These are phyloP conservation scores for Neonothopanus nambi DNA, from an alignment of 1,284 basidiomycete genomes.

Conservation along the genomic window DNA sequence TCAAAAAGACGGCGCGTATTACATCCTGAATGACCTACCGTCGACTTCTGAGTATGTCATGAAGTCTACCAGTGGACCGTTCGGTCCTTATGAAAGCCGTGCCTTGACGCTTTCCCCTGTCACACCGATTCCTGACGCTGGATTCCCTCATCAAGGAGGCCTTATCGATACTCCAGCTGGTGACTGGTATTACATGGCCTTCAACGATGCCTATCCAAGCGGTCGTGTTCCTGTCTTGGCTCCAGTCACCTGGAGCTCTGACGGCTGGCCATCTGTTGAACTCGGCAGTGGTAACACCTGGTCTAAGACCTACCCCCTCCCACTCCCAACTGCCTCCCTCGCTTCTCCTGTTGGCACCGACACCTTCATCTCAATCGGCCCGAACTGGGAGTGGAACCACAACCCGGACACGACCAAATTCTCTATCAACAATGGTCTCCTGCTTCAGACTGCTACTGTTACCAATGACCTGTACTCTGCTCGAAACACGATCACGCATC, in stretches of 20 bases:
- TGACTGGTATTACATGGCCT: slow-evolving; percentile 19
- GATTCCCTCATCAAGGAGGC: slow-evolving; percentile 19
- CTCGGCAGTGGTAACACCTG: slow-evolving; percentile 17
- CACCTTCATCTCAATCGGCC: slow-evolving; percentile 21
- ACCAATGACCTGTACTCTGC: slow-evolving; percentile 26
- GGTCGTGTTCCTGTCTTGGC: slow-evolving; percentile 21
- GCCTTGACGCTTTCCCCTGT: slow-evolving; percentile 8
- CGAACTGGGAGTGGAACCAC: slow-evolving; percentile 31
- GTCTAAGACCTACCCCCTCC: slow-evolving; percentile 18
- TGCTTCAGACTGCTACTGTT: slow-evolving; percentile 24
- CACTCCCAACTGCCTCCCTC: slow-evolving; percentile 15
- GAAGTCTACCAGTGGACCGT: slow-evolving; percentile 14
- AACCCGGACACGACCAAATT: slow-evolving; percentile 25
- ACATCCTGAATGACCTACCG: slow-evolving; percentile 21
- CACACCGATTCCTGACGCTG: slow-evolving; percentile 10
- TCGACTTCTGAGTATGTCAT: slow-evolving; percentile 14
- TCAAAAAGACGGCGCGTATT: slow-evolving; percentile 21
- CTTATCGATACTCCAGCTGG: slow-evolving; percentile 17
- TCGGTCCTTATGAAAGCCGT: slow-evolving; percentile 19
- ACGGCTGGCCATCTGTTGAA: slow-evolving; percentile 21
- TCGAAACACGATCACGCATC: slow-evolving; percentile 29
- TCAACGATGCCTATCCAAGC: slow-evolving; percentile 19
- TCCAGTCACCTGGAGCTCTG: slow-evolving; percentile 22
- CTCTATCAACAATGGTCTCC: slow-evolving; percentile 23
- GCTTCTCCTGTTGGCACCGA: slow-evolving; percentile 20